phyloP scores from a whole-genome alignment of 2,329 filamentous ascomycete species.

The Hymenoscyphus fructigenus region DNA sequence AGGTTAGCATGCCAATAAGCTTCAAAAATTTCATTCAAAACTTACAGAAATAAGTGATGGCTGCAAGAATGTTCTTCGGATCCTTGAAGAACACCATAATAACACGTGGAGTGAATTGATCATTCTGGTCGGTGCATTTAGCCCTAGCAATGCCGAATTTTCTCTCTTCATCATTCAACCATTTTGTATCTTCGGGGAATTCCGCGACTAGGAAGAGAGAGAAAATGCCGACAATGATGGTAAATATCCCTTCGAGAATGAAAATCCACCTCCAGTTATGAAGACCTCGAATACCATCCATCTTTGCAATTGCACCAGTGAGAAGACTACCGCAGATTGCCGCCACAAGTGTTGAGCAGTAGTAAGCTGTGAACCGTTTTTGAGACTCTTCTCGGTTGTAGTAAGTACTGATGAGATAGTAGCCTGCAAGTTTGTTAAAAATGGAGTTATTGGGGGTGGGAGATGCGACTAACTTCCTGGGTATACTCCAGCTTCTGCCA shows the following conservation, averaged over 20 bases:
- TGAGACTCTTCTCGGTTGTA: constrained; percentile 67
- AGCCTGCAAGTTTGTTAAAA: constrained; percentile 39
- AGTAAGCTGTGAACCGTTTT: constrained; percentile 66
- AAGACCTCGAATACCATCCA: constrained; percentile 52
- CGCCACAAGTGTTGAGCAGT: constrained; percentile 68
- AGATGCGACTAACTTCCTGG: constrained; percentile 65
- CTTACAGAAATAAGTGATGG: not conserved
- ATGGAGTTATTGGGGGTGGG: constrained; percentile 34
- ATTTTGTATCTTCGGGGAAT: constrained; percentile 64
- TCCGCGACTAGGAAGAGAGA: constrained; percentile 67
- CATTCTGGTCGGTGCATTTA: constrained; percentile 68
- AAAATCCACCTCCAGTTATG: constrained; percentile 69
- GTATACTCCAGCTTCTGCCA: constrained; percentile 64
- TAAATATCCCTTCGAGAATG: constrained; percentile 66
- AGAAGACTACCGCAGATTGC: constrained; percentile 70
- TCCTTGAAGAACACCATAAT: constrained; percentile 44
- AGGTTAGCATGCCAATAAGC: not conserved
- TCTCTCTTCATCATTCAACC: constrained; percentile 65
- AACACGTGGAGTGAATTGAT: constrained; percentile 57
- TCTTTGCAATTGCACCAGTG: constrained; percentile 60
- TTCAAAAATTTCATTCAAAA: not conserved
- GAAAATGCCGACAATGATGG: constrained; percentile 53
- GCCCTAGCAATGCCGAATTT: constrained; percentile 64
- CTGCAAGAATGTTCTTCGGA: not conserved
- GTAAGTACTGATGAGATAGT: constrained; percentile 56